Evolutionary conservation across 1,139 yeast species (phyloP), one percentile per base, ranked within the genome.

Genomic region (Citeromyces hawaiiensis): DNA sequence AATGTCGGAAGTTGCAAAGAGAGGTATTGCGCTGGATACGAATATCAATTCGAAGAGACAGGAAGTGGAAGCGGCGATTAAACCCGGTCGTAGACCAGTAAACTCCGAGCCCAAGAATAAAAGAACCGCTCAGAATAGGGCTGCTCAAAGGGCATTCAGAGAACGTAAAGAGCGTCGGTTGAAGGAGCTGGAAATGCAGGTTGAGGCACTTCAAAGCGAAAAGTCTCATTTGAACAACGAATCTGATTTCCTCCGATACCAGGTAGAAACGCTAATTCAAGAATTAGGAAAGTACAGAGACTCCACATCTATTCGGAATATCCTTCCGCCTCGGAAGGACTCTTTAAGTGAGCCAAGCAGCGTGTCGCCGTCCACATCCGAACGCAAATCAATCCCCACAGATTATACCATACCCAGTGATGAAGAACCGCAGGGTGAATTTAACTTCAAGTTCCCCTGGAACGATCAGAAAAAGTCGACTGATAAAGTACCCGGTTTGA

Each of bases 111-210:
- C 67, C 48, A 72, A 72, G 53, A 76, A 78, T 51, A 88, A 86
- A 65, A 69, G 98, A 50, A 86, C 95, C 16, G 97, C 96, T 1
- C 98, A 91, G 61, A 91, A 91, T 59, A 70, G 98, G 53, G 96
- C 96, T 6, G 98, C 98, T 16, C 98, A 91, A 60, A 68, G 97
- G 42, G 97, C 97, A 8, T 91, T 87, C 59, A 68, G 98, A 45
- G 97, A 91, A 59, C 73, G 98, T 47, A 91, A 91, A 58, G 97
- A 91, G 57, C 70, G 70, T 42, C 86, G 83, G 53, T 72, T 91
- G 78, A 73, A 78, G 53, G 96, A 87, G 45, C 67, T 91, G 45
- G 96, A 88, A 55, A 80, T 77, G 41, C 78, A 83, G 49, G 94
- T 88, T 15, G 60, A 67, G 43, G 59, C 63, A 44, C 67, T 88